Evolutionary conservation across 495 filamentous ascomycete species (phyloP).

Genomic region (Immersiella caudata): DNA sequence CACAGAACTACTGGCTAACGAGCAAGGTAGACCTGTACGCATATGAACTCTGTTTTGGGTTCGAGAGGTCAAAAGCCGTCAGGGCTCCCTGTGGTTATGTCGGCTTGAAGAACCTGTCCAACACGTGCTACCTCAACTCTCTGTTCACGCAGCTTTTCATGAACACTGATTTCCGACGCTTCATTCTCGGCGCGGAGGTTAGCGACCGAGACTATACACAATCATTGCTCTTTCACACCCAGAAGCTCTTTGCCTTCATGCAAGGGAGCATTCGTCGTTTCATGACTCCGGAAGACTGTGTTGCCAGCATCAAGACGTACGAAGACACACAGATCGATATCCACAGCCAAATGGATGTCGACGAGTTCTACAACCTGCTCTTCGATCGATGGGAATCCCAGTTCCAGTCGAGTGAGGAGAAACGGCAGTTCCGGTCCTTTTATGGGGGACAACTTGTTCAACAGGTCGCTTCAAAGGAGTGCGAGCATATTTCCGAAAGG

Average conservation of each 20-base stretch:
- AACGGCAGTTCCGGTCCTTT: slow-evolving; percentile 77
- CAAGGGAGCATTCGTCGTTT: slow-evolving; percentile 75
- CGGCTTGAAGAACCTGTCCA: slow-evolving; percentile 85
- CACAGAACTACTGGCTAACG: slow-evolving; percentile 15
- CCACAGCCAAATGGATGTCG: slow-evolving; percentile 93
- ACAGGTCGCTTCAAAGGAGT: slow-evolving; percentile 94
- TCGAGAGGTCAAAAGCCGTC: slow-evolving; percentile 69
- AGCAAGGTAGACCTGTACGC: slow-evolving; percentile 40
- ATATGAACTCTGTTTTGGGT: slow-evolving; percentile 59
- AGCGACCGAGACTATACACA: slow-evolving; percentile 61
- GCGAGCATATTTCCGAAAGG: slow-evolving; percentile 87
- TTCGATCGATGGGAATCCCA: slow-evolving; percentile 92
- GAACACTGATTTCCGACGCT: slow-evolving; percentile 85
- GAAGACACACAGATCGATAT: slow-evolving; percentile 86
- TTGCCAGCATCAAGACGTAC: slow-evolving; percentile 76
- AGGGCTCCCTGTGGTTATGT: slow-evolving; percentile 77
- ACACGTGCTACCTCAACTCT: slow-evolving; percentile 97
- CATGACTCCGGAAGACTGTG: slow-evolving; percentile 73
- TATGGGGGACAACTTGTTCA: slow-evolving; percentile 92
- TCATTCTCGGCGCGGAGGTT: slow-evolving; percentile 68
- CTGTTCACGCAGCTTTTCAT: slow-evolving; percentile 96
- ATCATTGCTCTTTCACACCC: slow-evolving; percentile 72
- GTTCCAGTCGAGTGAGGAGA: slow-evolving; percentile 66
- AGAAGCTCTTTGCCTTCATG: slow-evolving; percentile 81
- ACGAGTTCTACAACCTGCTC: slow-evolving; percentile 93